Percentiles rank a stretch among this genome's conserved stretches.
Conservation (phyloP, 192 early-diverging fungal genomes). For the Umbelopsis sp. region DNA sequence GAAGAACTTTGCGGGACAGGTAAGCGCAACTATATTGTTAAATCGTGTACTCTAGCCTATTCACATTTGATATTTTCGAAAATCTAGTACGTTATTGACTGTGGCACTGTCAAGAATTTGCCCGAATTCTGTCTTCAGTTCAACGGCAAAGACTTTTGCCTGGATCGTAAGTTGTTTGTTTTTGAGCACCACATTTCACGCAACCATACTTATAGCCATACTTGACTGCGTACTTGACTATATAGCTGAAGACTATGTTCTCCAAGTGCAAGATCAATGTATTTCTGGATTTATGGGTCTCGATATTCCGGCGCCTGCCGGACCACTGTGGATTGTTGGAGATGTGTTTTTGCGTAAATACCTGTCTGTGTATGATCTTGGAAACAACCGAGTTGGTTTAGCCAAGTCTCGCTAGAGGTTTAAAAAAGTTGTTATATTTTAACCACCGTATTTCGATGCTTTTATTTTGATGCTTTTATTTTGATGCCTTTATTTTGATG, state of each 20-base stretch:
- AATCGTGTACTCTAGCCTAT: not conserved
- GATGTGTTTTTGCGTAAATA: conserved; percentile 84
- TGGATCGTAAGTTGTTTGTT: conserved; percentile 33
- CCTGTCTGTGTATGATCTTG: conserved; percentile 73
- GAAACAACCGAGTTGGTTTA: conserved; percentile 74
- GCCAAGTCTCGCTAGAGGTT: conserved; percentile 26
- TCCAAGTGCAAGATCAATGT: conserved; percentile 67
- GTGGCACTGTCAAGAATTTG: conserved; percentile 75
- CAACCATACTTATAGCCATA: no score
- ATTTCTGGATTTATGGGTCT: conserved; percentile 91
- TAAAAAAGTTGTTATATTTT: not conserved
- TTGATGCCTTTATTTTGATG: no score
- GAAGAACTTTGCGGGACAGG: conserved; percentile 89
- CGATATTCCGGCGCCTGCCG: conserved; percentile 77
- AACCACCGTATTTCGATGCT: no score
- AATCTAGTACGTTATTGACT: conserved; percentile 68
- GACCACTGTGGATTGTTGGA: conserved; percentile 86
- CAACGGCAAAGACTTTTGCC: conserved; percentile 53
- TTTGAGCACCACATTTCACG: no score
- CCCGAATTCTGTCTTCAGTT: conserved; percentile 74
- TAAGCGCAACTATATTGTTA: conserved; percentile 39
- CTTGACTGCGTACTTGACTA: conserved; percentile 17
- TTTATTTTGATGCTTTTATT: no score
- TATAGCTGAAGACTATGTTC: conserved; percentile 63
- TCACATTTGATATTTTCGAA: not conserved